A percentile compares a stretch with the other conserved stretches of the same genome.
phyloP scores from a whole-genome alignment of 345 rosid genomes.

The Hirschfeldia incana region DNA sequence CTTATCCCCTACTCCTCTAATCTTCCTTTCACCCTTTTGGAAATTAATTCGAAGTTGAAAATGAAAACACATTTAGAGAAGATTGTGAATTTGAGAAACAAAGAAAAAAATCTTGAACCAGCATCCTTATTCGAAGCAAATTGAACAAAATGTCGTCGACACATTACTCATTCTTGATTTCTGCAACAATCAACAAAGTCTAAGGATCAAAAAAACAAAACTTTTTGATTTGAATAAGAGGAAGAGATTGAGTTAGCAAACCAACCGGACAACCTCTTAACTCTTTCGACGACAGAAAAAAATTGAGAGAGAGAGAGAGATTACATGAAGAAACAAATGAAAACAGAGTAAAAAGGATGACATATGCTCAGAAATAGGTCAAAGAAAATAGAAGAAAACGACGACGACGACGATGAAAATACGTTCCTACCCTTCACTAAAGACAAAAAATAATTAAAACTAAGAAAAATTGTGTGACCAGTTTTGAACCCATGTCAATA shows the following conservation, averaged over 20 bases:
- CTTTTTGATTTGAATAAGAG: neutral
- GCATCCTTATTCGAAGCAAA: conserved; percentile 37
- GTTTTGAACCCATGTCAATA: too few relatives aligned
- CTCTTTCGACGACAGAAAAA: too few relatives aligned
- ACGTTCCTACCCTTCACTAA: too few relatives aligned
- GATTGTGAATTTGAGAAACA: neutral
- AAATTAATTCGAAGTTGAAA: neutral
- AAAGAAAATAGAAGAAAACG: too few relatives aligned
- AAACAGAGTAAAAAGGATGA: too few relatives aligned
- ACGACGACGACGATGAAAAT: too few relatives aligned
- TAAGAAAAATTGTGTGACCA: too few relatives aligned
- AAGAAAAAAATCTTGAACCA: conserved; percentile 24
- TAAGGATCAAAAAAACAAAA: neutral
- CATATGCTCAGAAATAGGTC: too few relatives aligned
- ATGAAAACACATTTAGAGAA: neutral
- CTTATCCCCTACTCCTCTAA: conserved; percentile 29
- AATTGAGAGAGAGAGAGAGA: too few relatives aligned
- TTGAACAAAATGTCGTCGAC: neutral
- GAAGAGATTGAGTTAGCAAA: neutral
- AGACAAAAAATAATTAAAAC: too few relatives aligned
- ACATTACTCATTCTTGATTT: conserved; percentile 29
- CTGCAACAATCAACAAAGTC: conserved; percentile 5
- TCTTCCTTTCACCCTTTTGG: conserved; percentile 38
- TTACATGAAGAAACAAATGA: too few relatives aligned
- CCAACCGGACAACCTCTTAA: too few relatives aligned